Evolutionary conservation across 1,139 yeast species (phyloP).

Genomic region (Blastobotrys elegans): DNA sequence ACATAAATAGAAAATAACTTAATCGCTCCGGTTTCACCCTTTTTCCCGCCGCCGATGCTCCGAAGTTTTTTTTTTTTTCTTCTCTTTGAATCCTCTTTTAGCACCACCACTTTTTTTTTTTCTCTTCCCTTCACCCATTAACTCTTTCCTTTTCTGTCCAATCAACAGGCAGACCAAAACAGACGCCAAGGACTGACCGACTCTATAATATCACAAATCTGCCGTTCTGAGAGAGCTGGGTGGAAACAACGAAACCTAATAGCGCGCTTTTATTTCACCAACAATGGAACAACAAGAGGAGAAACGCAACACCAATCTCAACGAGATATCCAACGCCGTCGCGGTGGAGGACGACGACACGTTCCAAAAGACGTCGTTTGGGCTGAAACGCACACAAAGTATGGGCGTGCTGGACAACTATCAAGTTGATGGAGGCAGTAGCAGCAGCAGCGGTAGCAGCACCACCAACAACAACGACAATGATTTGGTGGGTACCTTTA

Average conservation of each 20-base stretch:
- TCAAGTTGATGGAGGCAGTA: conserved; percentile 21
- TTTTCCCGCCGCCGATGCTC: not conserved
- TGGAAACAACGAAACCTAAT: not conserved
- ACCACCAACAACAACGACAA: conserved; percentile 24
- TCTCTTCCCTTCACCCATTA: not conserved
- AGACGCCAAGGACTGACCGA: not conserved
- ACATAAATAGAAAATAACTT: too few species aligned
- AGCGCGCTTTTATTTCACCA: too few species aligned
- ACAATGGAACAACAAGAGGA: not conserved
- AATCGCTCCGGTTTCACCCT: conserved; percentile 4
- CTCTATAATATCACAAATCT: not conserved
- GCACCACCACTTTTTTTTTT: not conserved
- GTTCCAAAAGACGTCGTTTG: conserved; percentile 67
- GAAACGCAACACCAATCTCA: conserved; percentile 20
- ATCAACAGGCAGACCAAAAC: not conserved
- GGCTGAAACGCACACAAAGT: conserved; percentile 76
- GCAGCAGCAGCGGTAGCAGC: conserved; percentile 19
- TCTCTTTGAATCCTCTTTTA: not conserved
- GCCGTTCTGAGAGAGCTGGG: too few species aligned
- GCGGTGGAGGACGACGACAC: conserved; percentile 70
- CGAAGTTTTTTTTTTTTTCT: not conserved
- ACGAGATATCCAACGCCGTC: conserved; percentile 42
- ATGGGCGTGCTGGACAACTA: conserved; percentile 76
- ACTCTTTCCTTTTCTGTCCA: not conserved
- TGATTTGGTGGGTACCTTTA: conserved; percentile 10